Evolutionary conservation across 208 protist genomes (phyloP).

Genomic region (Acanthamoeba healyi): DNA sequence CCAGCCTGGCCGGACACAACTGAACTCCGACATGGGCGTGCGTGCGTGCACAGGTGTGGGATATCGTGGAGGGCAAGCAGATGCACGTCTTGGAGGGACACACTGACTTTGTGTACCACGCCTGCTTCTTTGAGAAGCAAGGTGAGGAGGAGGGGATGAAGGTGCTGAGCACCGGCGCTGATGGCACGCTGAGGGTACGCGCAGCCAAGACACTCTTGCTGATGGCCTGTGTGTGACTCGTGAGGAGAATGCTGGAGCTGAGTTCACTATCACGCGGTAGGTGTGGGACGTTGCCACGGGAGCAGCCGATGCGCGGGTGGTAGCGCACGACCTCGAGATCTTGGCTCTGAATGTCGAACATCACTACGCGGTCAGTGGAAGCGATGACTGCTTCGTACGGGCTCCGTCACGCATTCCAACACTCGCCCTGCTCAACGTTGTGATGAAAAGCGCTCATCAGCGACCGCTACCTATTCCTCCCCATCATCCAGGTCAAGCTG

Average conservation of each 20-base stretch:
- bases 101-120: conserved; percentile 34
- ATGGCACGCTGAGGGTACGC: conserved; percentile 6
- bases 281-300: neutral
- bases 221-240: neutral
- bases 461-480: too few species aligned
- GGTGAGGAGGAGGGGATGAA: neutral
- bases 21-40: too few species aligned
- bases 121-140: conserved; percentile 19
- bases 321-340: conserved; percentile 12
- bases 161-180: neutral
- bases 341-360: neutral
- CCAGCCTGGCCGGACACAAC: neutral
- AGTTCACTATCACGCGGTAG: too few species aligned
- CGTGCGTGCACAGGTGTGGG: conserved; percentile 1
- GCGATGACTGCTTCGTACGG: neutral
- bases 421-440: neutral
- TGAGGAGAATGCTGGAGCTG: neutral
- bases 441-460: too few species aligned
- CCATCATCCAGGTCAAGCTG: neutral
- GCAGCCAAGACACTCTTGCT: neutral
- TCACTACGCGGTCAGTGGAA: neutral
- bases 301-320: neutral
- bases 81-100: neutral
- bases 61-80: neutral
- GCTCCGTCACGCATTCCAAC: neutral